phyloP scores from a whole-genome alignment of 2,329 filamentous ascomycete species.

The Stylonectria norvegica region DNA sequence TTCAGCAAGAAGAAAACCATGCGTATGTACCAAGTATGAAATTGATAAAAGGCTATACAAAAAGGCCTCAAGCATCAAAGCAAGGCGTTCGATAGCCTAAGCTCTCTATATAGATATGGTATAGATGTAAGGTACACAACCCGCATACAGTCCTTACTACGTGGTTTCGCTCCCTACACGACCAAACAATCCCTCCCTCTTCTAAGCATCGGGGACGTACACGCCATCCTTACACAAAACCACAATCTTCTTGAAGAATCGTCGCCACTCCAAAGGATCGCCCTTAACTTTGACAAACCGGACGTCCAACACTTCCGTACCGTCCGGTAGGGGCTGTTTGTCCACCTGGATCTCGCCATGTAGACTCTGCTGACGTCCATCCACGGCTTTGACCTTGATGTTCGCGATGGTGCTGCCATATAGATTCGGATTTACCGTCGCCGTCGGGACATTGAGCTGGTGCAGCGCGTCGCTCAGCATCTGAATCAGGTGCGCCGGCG shows the following conservation, averaged over 20 bases:
- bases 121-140: too few relatives aligned
- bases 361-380: constrained; percentile 68
- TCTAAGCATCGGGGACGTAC: constrained; percentile 48
- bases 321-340: constrained; percentile 54
- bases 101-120: too few relatives aligned
- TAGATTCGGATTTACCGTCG: constrained; percentile 44
- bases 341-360: constrained; percentile 75
- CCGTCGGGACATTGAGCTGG: constrained; percentile 75
- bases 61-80: too few relatives aligned
- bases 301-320: constrained; percentile 70
- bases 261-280: constrained; percentile 91
- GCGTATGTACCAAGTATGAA: too few relatives aligned
- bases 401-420: constrained; percentile 56
- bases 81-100: too few relatives aligned
- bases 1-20: too few relatives aligned
- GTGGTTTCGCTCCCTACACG: constrained; percentile 5
- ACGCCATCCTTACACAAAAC: constrained; percentile 83
- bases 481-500: constrained; percentile 70
- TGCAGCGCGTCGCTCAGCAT: constrained; percentile 79
- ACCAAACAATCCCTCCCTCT: constrained; percentile 18
- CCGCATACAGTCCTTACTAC: too few relatives aligned
- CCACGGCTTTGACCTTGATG: constrained; percentile 71
- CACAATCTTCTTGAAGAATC: constrained; percentile 95
- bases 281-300: constrained; percentile 93
- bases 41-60: too few relatives aligned